These are phyloP conservation scores for Tuber magnatum DNA, from an alignment of 495 filamentous ascomycete genomes.

Conservation along the genomic window DNA sequence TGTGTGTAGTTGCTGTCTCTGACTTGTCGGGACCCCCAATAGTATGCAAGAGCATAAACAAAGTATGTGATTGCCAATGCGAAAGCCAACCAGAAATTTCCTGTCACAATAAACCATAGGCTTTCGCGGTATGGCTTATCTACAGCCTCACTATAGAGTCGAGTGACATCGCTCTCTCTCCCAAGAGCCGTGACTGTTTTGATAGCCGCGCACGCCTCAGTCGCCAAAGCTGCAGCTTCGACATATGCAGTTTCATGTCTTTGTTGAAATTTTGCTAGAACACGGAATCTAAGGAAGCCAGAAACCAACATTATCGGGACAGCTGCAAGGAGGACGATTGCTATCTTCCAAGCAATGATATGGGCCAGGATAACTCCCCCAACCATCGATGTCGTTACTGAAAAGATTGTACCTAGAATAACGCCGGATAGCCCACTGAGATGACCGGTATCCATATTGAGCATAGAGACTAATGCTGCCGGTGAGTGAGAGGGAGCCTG, in stretches of 20 bases:
- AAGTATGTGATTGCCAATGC: slow-evolving; percentile 47
- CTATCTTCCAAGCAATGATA: slow-evolving; percentile 58
- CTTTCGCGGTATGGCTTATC: slow-evolving; percentile 43
- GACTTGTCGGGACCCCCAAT: slow-evolving; percentile 58
- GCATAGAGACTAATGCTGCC: slow-evolving; percentile 48
- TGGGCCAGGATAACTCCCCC: slow-evolving; percentile 51
- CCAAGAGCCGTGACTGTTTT: slow-evolving; percentile 53
- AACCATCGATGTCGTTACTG: slow-evolving; percentile 44
- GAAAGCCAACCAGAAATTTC: slow-evolving; percentile 46
- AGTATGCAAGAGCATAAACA: slow-evolving; percentile 60
- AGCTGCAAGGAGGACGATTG: slow-evolving; percentile 51
- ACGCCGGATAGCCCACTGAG: slow-evolving; percentile 46
- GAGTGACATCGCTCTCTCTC: slow-evolving; percentile 49
- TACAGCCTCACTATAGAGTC: slow-evolving; percentile 47
- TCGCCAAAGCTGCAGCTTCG: slow-evolving; percentile 51
- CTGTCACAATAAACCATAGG: slow-evolving; percentile 41
- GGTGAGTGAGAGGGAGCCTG: slow-evolving; percentile 47
- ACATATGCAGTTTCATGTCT: slow-evolving; percentile 54
- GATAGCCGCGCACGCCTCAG: slow-evolving; percentile 54
- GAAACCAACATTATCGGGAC: slow-evolving; percentile 52
- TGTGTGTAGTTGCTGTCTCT: slow-evolving; percentile 51
- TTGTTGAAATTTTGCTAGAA: slow-evolving; percentile 53
- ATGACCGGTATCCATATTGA: slow-evolving; percentile 50
- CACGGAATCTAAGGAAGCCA: slow-evolving; percentile 51
- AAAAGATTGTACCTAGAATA: slow-evolving; percentile 46